Conservation (phyloP, 192 early-diverging fungal genomes). For the Coemansia nantahalensis region DNA sequence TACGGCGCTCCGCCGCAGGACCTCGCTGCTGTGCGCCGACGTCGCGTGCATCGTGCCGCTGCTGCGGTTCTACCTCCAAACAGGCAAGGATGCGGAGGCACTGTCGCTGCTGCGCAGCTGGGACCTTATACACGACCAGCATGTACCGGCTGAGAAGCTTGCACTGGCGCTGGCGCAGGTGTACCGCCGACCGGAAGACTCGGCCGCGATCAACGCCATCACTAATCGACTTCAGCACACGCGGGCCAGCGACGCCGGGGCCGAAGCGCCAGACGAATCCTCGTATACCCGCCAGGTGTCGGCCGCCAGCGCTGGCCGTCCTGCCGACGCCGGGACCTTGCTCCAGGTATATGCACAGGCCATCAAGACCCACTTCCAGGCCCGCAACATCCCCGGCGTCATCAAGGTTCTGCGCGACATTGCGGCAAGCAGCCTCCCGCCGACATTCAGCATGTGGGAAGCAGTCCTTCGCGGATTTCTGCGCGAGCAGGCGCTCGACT, state of each 20-base stretch:
- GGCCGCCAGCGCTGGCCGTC: background rate
- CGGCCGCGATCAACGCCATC: slow-evolving; percentile 6
- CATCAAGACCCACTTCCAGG: slow-evolving; percentile 23
- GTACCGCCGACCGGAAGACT: slow-evolving; percentile 31
- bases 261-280: too few relatives aligned
- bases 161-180: slow-evolving; percentile 37
- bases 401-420: slow-evolving; percentile 34
- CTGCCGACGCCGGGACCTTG: background rate
- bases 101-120: slow-evolving; percentile 41
- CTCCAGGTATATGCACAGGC: slow-evolving; percentile 10
- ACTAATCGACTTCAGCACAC: slow-evolving; percentile 5
- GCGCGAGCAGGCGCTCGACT: slow-evolving; percentile 42
- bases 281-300: too few relatives aligned
- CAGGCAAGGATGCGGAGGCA: slow-evolving; percentile 23
- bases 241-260: background rate
- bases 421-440: slow-evolving; percentile 5
- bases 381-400: slow-evolving; percentile 33
- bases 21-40: slow-evolving; percentile 23
- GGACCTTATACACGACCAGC: slow-evolving; percentile 26
- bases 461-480: slow-evolving; percentile 30
- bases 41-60: slow-evolving; percentile 46
- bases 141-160: slow-evolving; percentile 38
- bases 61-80: slow-evolving; percentile 36
- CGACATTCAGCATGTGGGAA: slow-evolving; percentile 33
- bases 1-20: slow-evolving; percentile 7